A percentile compares a stretch with the other conserved stretches of the same genome.
Evolutionary conservation across 2,329 filamentous ascomycete genomes (phyloP).

Genomic region (Didymella keratinophila): DNA sequence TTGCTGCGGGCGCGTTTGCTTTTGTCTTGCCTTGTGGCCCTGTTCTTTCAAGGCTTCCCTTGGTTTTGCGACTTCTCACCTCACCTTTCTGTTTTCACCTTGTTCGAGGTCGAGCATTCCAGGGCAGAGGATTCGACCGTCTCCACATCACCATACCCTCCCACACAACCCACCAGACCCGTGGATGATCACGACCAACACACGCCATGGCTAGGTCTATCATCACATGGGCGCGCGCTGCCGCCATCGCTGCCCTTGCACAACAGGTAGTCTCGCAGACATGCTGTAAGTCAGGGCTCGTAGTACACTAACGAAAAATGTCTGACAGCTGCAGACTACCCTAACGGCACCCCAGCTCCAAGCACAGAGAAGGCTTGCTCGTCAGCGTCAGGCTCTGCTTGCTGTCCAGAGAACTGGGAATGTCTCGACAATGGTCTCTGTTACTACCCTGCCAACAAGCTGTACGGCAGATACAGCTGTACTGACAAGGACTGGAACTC

Average conservation of each 20-base stretch:
- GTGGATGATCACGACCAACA: slow-evolving; percentile 13
- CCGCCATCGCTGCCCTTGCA: slow-evolving; percentile 26
- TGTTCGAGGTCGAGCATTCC: slow-evolving; percentile 15
- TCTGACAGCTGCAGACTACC: slow-evolving; percentile 44
- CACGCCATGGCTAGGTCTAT: slow-evolving; percentile 27
- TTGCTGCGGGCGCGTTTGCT: slow-evolving; percentile 17
- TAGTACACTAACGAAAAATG: neutral
- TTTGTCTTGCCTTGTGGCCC: slow-evolving; percentile 15
- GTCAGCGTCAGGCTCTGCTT: slow-evolving; percentile 43
- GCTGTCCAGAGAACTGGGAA: slow-evolving; percentile 47
- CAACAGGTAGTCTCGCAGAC: slow-evolving; percentile 33
- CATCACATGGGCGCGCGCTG: slow-evolving; percentile 33
- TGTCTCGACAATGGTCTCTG: slow-evolving; percentile 51
- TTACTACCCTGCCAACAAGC: slow-evolving; percentile 35
- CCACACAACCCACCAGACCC: slow-evolving; percentile 1
- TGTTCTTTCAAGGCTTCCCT: slow-evolving; percentile 12
- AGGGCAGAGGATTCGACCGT: slow-evolving; percentile 14
- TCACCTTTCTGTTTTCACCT: slow-evolving; percentile 15
- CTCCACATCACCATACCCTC: slow-evolving; percentile 6
- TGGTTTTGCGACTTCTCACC: slow-evolving; percentile 9
- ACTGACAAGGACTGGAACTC: slow-evolving; percentile 47
- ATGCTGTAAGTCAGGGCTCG: slow-evolving; percentile 38
- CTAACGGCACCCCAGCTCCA: slow-evolving; percentile 39
- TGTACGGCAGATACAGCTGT: slow-evolving; percentile 48
- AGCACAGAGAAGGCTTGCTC: slow-evolving; percentile 46